phyloP scores from a whole-genome alignment of 2,329 filamentous ascomycete genomes.

The Colletotrichum acutatum region DNA sequence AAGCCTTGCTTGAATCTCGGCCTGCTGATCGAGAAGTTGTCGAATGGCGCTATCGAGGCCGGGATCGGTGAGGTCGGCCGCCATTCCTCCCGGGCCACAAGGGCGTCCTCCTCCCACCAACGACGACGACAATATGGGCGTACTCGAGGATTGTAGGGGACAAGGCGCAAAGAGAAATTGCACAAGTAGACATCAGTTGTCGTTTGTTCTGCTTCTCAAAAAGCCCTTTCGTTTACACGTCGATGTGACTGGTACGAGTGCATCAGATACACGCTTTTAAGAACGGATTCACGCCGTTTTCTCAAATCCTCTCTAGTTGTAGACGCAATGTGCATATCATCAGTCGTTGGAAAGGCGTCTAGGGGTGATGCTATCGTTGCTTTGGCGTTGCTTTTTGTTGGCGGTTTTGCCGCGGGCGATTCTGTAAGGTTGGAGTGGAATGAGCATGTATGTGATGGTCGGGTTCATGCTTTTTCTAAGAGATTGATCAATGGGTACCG shows the following conservation, averaged over 20 bases:
- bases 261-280: conserved; percentile 19
- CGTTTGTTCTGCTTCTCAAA: background rate
- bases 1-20: conserved; percentile 63
- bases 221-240: background rate
- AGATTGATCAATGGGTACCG: background rate
- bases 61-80: conserved; percentile 45
- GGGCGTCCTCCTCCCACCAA: conserved; percentile 33
- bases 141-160: background rate
- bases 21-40: conserved; percentile 62
- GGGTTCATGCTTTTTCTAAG: conserved; percentile 29
- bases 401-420: conserved; percentile 6
- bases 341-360: background rate
- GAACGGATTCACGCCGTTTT: conserved; percentile 15
- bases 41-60: conserved; percentile 56
- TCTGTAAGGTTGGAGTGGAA: conserved; percentile 41
- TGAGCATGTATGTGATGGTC: background rate
- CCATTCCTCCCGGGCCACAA: conserved; percentile 37
- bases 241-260: background rate
- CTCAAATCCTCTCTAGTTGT: background rate
- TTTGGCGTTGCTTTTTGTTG: conserved; percentile 24
- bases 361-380: background rate
- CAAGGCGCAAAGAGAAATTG: background rate
- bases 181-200: background rate
- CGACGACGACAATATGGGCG: conserved; percentile 21
- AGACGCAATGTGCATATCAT: conserved; percentile 1